A percentile compares a stretch with the other conserved stretches of the same genome.
phyloP scores from a whole-genome alignment of 768 basidiomycete genomes.

The Tulasnella sp. region DNA sequence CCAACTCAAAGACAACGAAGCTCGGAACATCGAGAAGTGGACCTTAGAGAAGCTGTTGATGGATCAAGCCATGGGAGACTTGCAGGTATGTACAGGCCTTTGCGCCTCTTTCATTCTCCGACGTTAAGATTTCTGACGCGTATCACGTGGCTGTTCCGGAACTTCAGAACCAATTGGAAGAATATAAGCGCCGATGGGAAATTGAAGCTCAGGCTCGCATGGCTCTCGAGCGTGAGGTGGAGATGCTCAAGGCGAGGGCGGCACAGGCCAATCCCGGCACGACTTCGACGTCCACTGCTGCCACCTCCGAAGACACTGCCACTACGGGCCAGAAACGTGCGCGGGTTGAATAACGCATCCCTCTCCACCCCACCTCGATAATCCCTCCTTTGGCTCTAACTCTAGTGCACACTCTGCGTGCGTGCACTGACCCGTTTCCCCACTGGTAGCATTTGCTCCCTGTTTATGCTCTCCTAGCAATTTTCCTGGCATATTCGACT shows the following conservation, averaged over 20 bases:
- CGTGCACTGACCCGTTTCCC: neutral
- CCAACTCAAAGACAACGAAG: constrained; percentile 83
- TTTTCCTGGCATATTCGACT: neutral
- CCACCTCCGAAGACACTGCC: neutral
- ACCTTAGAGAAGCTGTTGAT: constrained; percentile 83
- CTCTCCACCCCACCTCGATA: neutral
- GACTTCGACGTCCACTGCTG: neutral
- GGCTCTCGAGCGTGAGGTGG: constrained; percentile 9
- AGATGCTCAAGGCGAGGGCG: neutral
- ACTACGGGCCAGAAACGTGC: constrained; percentile 1
- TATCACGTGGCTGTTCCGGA: neutral
- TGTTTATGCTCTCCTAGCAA: neutral
- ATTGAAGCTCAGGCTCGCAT: constrained; percentile 40
- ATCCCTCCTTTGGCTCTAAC: neutral
- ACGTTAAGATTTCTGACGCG: constrained; percentile 21
- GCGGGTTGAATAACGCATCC: neutral
- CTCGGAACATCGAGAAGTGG: constrained; percentile 87
- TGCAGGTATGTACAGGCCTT: constrained; percentile 12
- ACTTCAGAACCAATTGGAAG: constrained; percentile 64
- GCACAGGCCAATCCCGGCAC: neutral
- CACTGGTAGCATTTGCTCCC: neutral
- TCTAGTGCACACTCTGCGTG: neutral
- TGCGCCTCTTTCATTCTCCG: neutral
- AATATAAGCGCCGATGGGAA: constrained; percentile 70
- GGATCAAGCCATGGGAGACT: constrained; percentile 49